Base-by-base conservation (phyloP, 306 rosid species). In the Cicer judaicum region DNA sequence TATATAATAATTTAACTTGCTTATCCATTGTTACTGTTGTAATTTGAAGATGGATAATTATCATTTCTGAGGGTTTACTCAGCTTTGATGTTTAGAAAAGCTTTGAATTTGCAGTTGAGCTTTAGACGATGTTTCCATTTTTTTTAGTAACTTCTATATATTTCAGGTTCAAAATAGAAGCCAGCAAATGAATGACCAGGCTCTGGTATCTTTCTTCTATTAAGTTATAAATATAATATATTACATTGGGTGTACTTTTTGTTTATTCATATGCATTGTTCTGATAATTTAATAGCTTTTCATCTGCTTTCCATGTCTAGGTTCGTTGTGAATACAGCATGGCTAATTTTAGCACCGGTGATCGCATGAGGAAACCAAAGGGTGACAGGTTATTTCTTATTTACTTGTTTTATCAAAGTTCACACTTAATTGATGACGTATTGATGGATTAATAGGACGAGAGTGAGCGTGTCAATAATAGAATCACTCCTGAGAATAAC, bases 341-440 rank as follows among this genome's bases (percentile, higher is more conserved):
- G 97, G 93, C 97, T 80, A 91, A 91, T 83, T 93, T 91, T 82
- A 91, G 98, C 78, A 89, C 97, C 0, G 98, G 98, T 44, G 98
- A 93, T 88, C 90, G 96, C 68, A 84, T 68, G 92, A 87, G 97
- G 81, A 93, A 88, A 73, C 88, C 91, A 1, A 93, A 93, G 96
- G 97, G 97, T 7, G 92, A 93, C 83, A 91, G 96, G 97, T 67
- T 93, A 61, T 39, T 83, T 11, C 65, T 36, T 5, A 9, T 68
- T 64, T 52, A 7, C 56, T 81, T 68, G 64, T 21, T 71, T 52
- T 18, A 15, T 11, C 50, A 79, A 41, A 10, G 46, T 52, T 29
- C 21, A 1, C 59, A 67, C 55, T 36, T 34, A 39, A 13, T 53
- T 80, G 55, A 66, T 66, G 72, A 60, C 6, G 24, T 55, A 60